Evolutionary conservation across 1,139 yeast species (phyloP), one percentile per base, ranked within the genome.

Genomic region (Cylindricascospora bacillispora): DNA sequence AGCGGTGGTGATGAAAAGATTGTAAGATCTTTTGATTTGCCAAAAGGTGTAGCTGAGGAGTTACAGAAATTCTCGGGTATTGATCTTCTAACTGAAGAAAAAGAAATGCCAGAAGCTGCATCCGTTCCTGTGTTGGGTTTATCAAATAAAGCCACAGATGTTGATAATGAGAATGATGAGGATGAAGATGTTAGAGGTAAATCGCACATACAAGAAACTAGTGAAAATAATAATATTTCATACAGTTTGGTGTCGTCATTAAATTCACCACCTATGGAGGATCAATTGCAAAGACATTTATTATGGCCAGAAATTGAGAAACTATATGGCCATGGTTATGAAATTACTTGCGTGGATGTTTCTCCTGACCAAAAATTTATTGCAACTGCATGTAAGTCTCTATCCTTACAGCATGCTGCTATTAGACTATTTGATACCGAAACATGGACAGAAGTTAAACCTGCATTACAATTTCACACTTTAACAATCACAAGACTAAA

Each of bases 1-100:
- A 82, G 95, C 35, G 97, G 89, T 11, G 98, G 95, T 26, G 99
- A 92, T 52, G 99, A 92, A 49, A 92, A 92, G 58, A 77, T 85
- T 10, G 57, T 89, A 40, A 65, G 99, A 40, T 82, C 85, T 2
- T 92, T 92, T 51, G 89, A 81, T 43, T 77, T 82, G 59, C 94
- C 98, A n/a, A 67, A 68, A 35, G 73, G 83, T 21, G 81, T 86
- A 28, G 78, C 81, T 11, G 57, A 62, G 26, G 55, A 83, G 35
- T 56, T 92, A 30, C 54, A 63, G 22, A 67, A 62, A 31, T 62
- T 78, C 30, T 67, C 80, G 38, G 71, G 63, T 1, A 59, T 73
- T 15, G 43, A 53, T 2, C 36, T 59, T 2, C 45, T 40, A 4
- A 28, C 41, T 13, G 43, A 38, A 5, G 37, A 37, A 6, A 38